Base-by-base conservation (phyloP, 768 basidiomycete genomes). In the Agrocybe chaxingu region DNA sequence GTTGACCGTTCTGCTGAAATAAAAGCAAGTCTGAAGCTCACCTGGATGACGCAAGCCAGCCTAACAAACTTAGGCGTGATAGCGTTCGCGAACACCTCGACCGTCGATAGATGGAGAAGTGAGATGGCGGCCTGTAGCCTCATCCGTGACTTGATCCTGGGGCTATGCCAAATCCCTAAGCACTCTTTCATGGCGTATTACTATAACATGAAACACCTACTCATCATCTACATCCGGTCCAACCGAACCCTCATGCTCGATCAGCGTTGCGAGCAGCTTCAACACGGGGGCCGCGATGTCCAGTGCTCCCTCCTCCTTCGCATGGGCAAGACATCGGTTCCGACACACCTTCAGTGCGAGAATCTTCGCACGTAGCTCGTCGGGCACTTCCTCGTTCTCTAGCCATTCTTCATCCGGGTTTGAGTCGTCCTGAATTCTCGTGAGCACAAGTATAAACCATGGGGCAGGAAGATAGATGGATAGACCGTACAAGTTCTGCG, bases 91-190 rank as follows among this genome's bases (percentile, higher is more conserved):
- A 82, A 94, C 2, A 57, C 61, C 33, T 77, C 69, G 4, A 87
- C 71, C 0, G 81, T 77, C 1, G 81, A 79, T 8, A 99, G 72
- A 62, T 93, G 92, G 29, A 97, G 70, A 42, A 98, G 63, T 3
- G 87, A 92, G 3, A 85, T 69, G 0, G 87, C 87, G 4, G 94
- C 92, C 61, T 90, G 85, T 7, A 98, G 70, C 30, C 96, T 81
- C 69, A 98, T 74, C 12, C 92, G 84, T 3, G 89, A 81, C 62
- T 83, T 83, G 33, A 82, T 80, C 66, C 76, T 75, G 2, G 77
- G 74, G 56, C 86, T 87, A 46, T 40, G 36, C 45, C 43, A 8
- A 29, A n/a, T 35, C 47, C 51, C 48, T 41, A 57, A 38, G 24
- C 18, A 46, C 44, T 40, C 30, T 9, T 18, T 48, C 32, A 18